Evolutionary conservation across 768 basidiomycete species (phyloP), one percentile per base, ranked within the genome.

Genomic region (Boletus sp.): DNA sequence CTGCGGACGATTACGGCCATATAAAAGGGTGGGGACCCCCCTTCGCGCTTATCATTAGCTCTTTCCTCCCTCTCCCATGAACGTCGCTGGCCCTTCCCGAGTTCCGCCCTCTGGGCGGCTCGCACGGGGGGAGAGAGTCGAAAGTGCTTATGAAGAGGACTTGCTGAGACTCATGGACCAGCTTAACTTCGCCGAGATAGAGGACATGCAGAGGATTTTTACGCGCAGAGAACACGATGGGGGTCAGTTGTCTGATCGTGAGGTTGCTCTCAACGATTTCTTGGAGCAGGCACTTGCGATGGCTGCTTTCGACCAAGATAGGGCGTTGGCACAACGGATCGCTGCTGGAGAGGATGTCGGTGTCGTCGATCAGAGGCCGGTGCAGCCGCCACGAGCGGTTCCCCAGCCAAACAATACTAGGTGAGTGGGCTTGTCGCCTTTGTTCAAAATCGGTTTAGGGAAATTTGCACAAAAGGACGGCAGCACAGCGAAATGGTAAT

Each of bases 101-200:
- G 55, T 33, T 30, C 47, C 24, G 15, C 33, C 63, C 7, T 7
- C 41, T 11, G 55, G 55, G 28, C 18, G 39, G 35, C 35, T 37
- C 17, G 41, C 46, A 20, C 35, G 17, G 32, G 50, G 56, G 51
- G 53, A 45, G 50, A 59, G 60, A 52, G 57, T 58, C 45, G 60
- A 55, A 63, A 69, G 61, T 50, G 52, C 62, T 40, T 67, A 71
- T 20, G 71, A 71, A 33, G 59, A 60, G 0, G 71, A 72, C 54
- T 36, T 72, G 32, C 15, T 56, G 5, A 57, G 37, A 3, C 60
- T 71, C 33, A 11, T 72, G n/a, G 10, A 12, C 18, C 53, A 69
- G 14, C 63, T 71, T 36, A 57, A 36, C 10, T 41, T 55, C 18
- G 44, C 56, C 15, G 71, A 63, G 9, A 44, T 68, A 12, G 60